These are phyloP conservation scores for Solanum chacoense DNA, from an alignment of 305 asterid genomes.

Conservation along the genomic window DNA sequence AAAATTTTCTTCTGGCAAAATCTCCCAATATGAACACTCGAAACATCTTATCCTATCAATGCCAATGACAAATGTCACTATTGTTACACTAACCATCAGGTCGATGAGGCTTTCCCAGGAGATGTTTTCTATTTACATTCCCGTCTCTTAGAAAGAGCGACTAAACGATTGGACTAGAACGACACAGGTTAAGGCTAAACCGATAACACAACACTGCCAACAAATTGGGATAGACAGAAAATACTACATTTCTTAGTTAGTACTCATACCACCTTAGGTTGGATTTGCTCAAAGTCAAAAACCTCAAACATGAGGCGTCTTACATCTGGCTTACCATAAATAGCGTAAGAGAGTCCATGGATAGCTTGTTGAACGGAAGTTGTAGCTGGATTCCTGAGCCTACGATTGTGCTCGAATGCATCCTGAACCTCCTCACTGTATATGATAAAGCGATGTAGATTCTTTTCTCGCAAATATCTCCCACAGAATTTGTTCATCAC, in stretches of 20 bases:
- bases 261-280: slow-evolving; percentile 47
- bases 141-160: background rate
- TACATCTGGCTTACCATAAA: slow-evolving; percentile 86
- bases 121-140: background rate
- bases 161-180: background rate
- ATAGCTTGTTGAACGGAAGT: slow-evolving; percentile 92
- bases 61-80: background rate
- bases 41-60: too few species aligned
- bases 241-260: background rate
- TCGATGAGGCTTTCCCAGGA: rapidly evolving
- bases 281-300: slow-evolving; percentile 88
- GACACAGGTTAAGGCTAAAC: background rate
- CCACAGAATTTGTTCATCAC: slow-evolving; percentile 98
- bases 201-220: background rate
- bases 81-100: background rate
- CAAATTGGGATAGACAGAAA: background rate
- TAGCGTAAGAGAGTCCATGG: slow-evolving; percentile 74
- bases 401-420: slow-evolving; percentile 72
- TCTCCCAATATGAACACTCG: too few species aligned
- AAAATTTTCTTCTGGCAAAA: too few species aligned
- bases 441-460: slow-evolving; percentile 70
- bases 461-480: slow-evolving; percentile 70
- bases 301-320: slow-evolving; percentile 96
- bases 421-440: slow-evolving; percentile 87
- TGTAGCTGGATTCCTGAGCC: slow-evolving; percentile 94